A percentile compares a stretch with the other conserved stretches of the same genome.
phyloP scores from a whole-genome alignment of 2,329 filamentous ascomycete species.

The Pleurostoma richardsiae region DNA sequence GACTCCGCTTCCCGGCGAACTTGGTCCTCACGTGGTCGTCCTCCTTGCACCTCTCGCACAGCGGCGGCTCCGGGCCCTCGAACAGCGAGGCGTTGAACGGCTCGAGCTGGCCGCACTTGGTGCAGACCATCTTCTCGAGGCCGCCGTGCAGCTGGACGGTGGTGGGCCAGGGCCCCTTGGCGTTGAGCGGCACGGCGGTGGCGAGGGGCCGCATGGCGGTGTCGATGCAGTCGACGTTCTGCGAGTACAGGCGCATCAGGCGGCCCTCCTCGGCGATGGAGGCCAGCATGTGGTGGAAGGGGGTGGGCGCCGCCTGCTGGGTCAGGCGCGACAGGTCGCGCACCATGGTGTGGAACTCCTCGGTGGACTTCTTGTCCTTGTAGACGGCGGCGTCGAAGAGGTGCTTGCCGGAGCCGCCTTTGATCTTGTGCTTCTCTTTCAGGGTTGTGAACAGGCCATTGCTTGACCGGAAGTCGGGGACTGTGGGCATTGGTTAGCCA shows the following conservation, averaged over 20 bases:
- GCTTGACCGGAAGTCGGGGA: slow-evolving; percentile 93
- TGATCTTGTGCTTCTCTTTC: slow-evolving; percentile 82
- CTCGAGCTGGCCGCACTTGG: slow-evolving; percentile 76
- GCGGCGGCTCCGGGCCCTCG: slow-evolving; percentile 75
- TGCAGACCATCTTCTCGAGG: slow-evolving; percentile 93
- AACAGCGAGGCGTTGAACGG: slow-evolving; percentile 78
- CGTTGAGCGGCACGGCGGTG: slow-evolving; percentile 74
- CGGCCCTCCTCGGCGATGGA: slow-evolving; percentile 84
- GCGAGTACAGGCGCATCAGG: slow-evolving; percentile 84
- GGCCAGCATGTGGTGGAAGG: slow-evolving; percentile 90
- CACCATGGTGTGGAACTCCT: slow-evolving; percentile 94
- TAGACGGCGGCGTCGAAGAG: slow-evolving; percentile 98
- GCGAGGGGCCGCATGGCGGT: slow-evolving; percentile 73
- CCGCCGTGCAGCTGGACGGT: slow-evolving; percentile 93
- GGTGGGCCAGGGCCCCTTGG: slow-evolving; percentile 86
- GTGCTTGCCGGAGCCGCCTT: slow-evolving; percentile 80
- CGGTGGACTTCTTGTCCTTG: slow-evolving; percentile 82
- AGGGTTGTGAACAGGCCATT: slow-evolving; percentile 84
- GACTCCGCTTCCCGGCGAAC: slow-evolving; percentile 79
- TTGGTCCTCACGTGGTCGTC: slow-evolving; percentile 72
- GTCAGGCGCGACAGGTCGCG: slow-evolving; percentile 79
- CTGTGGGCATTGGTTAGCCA: slow-evolving; percentile 33
- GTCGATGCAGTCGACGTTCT: slow-evolving; percentile 96
- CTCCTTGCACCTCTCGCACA: slow-evolving; percentile 69
- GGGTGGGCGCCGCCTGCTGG: slow-evolving; percentile 71